Percentiles rank a stretch among this genome's conserved stretches.
phyloP scores from a whole-genome alignment of 768 basidiomycete genomes.

The Boletus reticulatus region DNA sequence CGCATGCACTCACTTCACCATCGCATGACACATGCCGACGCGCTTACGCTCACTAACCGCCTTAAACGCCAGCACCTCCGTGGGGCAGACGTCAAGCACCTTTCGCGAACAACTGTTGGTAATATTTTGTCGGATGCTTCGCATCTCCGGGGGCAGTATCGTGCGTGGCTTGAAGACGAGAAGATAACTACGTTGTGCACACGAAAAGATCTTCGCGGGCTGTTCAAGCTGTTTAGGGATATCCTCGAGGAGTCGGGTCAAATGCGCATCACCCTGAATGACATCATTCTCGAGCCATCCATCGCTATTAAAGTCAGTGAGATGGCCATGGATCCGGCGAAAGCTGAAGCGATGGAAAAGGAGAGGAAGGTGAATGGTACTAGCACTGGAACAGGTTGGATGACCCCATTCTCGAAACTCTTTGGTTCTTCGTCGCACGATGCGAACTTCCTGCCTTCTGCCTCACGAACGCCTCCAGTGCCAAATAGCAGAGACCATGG shows the following conservation, averaged over 20 bases:
- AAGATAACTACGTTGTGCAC: conserved; percentile 59
- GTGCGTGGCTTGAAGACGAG: conserved; percentile 72
- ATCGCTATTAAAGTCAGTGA: conserved; percentile 72
- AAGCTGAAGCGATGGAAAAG: conserved; percentile 41
- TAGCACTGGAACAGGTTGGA: conserved; percentile 60
- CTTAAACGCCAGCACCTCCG: conserved; percentile 87
- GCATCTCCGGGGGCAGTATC: conserved; percentile 71
- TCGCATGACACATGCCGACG: conserved; percentile 72
- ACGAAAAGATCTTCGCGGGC: conserved; percentile 73
- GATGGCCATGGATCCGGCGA: conserved; percentile 58
- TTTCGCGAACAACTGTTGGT: conserved; percentile 79
- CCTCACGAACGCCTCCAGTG: conserved; percentile 26
- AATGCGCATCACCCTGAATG: conserved; percentile 80
- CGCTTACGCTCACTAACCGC: conserved; percentile 83
- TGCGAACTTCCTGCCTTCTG: conserved; percentile 2
- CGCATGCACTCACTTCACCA: conserved; percentile 63
- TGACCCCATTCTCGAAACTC: conserved; percentile 81
- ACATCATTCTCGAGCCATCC: conserved; percentile 84
- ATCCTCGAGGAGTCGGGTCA: conserved; percentile 79
- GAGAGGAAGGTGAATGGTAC: conserved; percentile 31
- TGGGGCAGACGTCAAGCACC: conserved; percentile 81
- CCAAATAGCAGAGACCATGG: conserved; percentile 26
- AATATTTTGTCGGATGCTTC: conserved; percentile 69
- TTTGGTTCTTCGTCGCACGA: conserved; percentile 47
- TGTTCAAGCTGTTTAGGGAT: conserved; percentile 87